Conservation (phyloP, 2,329 filamentous ascomycete species). For the Aspergillus floridensis region DNA sequence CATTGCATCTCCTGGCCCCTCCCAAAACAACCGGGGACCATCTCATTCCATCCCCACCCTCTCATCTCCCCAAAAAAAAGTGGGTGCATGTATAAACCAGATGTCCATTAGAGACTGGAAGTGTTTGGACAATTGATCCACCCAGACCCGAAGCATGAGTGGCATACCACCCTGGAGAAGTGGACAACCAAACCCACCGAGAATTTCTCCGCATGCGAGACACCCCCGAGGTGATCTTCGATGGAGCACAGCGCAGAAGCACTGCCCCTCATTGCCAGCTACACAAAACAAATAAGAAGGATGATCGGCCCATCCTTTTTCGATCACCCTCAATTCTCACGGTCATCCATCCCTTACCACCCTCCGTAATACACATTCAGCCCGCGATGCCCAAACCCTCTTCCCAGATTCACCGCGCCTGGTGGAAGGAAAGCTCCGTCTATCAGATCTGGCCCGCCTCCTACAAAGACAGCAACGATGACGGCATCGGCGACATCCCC, state of each 20-base stretch:
- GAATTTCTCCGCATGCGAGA: conserved; percentile 8
- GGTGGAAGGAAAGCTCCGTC: conserved; percentile 59
- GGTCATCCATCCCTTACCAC: neutral
- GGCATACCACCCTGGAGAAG: neutral
- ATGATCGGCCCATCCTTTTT: neutral
- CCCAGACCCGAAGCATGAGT: conserved; percentile 1
- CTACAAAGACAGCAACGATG: conserved; percentile 51
- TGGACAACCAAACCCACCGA: conserved; percentile 1
- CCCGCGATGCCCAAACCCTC: conserved; percentile 6
- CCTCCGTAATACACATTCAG: neutral
- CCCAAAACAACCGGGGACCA: neutral
- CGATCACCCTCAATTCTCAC: neutral
- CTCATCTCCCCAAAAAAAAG: neutral
- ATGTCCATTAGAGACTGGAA: too few relatives aligned
- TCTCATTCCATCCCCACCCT: neutral
- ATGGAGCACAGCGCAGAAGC: neutral
- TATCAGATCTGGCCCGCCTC: conserved; percentile 62
- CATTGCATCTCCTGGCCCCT: neutral
- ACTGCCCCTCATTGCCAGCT: conserved; percentile 4
- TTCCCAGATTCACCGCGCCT: conserved; percentile 28
- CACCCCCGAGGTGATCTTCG: neutral
- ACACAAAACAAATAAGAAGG: neutral
- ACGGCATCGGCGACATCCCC: conserved; percentile 63
- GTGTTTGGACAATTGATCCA: neutral
- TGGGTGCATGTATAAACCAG: neutral